Base-by-base conservation (phyloP, 31 red algal genomes). In the Odonthalia washingtoniensis region DNA sequence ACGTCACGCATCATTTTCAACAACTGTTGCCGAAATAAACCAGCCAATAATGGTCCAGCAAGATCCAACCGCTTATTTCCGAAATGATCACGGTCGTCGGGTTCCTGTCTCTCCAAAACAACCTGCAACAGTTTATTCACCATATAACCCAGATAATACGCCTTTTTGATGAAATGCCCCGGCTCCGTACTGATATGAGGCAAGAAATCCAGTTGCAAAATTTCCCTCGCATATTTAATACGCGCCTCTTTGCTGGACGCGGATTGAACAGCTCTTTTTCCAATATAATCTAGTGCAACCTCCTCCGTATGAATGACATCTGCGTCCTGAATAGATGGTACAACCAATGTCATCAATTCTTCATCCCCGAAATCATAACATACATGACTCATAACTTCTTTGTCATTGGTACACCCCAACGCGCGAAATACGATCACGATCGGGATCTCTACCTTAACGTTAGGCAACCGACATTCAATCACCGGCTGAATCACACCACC, bases 61-160 rank as follows among this genome's bases (percentile, higher is more conserved):
- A 99, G 70, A 69, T 99, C 97, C 39, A 99, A 61, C 33, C 97
- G 81, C 88, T 99, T 99, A 70, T 96, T 95, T 42, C 97, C 97
- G 49, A 96, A 99, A 78, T 99, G 97, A 76, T 99, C 97, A 43
- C 97, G 87, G 66, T 99, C 97, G 74, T 99, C 97, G 64, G 88
- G 75, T 27, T 80, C 78, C 64, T 94, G 94, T 76, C 97, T 89
- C 65, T 84, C 91, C 35, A 99, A 89, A 31, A 87, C 94, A 3
- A 94, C 93, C 30, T 89, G 84, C 4, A 99, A 84, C 83, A 99
- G 61, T 49, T 93, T 95, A 77, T 99, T 91, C 41, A 96, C 93
- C 89, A 99, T 95, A 81, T 99, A 99, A 31, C 97, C 97, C 2
- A 99, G 81, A 64, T 95, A 99, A 52, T 91, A 99, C 21, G 84